Evolutionary conservation across 768 basidiomycete genomes (phyloP).

Genomic region (Filobasidium floriforme): DNA sequence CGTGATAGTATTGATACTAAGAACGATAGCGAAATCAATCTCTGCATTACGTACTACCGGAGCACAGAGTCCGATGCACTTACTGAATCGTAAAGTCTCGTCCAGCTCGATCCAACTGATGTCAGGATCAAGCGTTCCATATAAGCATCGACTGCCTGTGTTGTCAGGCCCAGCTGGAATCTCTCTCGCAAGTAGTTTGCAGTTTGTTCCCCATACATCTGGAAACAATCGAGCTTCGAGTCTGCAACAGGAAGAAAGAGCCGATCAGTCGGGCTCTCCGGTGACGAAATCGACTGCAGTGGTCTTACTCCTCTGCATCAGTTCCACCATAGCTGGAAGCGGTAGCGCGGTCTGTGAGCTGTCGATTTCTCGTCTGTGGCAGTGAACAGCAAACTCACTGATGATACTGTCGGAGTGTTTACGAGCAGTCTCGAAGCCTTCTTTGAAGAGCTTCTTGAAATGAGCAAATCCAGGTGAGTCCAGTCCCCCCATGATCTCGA

Average conservation of each 20-base stretch:
- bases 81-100: slow-evolving; percentile 80
- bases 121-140: slow-evolving; percentile 83
- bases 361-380: background rate
- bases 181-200: slow-evolving; percentile 79
- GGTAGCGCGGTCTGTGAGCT: slow-evolving; percentile 18
- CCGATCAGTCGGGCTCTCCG: slow-evolving; percentile 6
- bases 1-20: slow-evolving; percentile 89
- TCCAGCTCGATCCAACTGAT: slow-evolving; percentile 89
- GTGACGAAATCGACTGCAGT: background rate
- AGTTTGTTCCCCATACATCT: slow-evolving; percentile 82
- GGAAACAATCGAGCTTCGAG: slow-evolving; percentile 83
- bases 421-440: slow-evolving; percentile 85
- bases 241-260: slow-evolving; percentile 49
- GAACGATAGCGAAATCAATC: background rate
- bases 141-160: slow-evolving; percentile 70
- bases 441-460: slow-evolving; percentile 78
- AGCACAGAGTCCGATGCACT: too few relatives aligned
- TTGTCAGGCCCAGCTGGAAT: slow-evolving; percentile 84
- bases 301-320: slow-evolving; percentile 64
- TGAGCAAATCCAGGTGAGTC: slow-evolving; percentile 67
- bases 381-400: slow-evolving; percentile 52
- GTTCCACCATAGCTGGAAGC: slow-evolving; percentile 66
- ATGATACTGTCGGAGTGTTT: slow-evolving; percentile 96
- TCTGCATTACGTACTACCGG: too few relatives aligned
- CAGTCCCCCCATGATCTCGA: slow-evolving; percentile 87